Evolutionary conservation across 108 stramenopile species (phyloP).

Genomic region (Stephanodiscus triporus): DNA sequence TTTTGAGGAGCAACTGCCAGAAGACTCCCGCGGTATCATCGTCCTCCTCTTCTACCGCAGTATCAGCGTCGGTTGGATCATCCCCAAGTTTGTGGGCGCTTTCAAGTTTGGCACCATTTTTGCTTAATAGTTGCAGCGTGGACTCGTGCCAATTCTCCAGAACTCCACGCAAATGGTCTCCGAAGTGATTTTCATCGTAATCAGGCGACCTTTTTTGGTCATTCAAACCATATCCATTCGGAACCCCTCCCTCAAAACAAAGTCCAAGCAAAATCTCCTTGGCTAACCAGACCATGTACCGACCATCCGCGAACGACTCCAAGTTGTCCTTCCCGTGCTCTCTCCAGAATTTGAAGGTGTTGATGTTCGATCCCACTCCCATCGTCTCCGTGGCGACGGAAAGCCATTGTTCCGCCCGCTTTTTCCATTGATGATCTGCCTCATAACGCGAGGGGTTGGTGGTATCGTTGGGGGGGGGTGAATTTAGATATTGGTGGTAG

Average conservation of each 20-base stretch:
- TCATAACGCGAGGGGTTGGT: slow-evolving; percentile 3
- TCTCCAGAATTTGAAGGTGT: slow-evolving; percentile 15
- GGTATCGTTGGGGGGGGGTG: background rate
- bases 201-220: background rate
- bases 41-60: background rate
- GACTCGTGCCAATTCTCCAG: slow-evolving; percentile 9
- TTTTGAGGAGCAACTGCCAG: slow-evolving; percentile 29
- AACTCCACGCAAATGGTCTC: background rate
- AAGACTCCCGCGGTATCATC: slow-evolving; percentile 13
- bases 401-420: slow-evolving; percentile 9
- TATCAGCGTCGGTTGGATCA: background rate
- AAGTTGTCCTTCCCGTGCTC: slow-evolving; percentile 11
- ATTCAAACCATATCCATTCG: background rate
- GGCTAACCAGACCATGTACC: slow-evolving; percentile 25
- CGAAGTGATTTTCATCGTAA: slow-evolving; percentile 1
- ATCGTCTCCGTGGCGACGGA: slow-evolving; percentile 4
- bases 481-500: slow-evolving; percentile 25
- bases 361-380: slow-evolving; percentile 6
- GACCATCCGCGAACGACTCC: slow-evolving; percentile 7
- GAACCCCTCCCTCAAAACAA: background rate
- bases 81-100: background rate
- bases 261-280: slow-evolving; percentile 10
- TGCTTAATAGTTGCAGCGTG: background rate
- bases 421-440: background rate
- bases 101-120: background rate